Percentiles rank a stretch among this genome's conserved stretches.
phyloP scores from a whole-genome alignment of 257 asterid species.

The Solanum raphanifolium region DNA sequence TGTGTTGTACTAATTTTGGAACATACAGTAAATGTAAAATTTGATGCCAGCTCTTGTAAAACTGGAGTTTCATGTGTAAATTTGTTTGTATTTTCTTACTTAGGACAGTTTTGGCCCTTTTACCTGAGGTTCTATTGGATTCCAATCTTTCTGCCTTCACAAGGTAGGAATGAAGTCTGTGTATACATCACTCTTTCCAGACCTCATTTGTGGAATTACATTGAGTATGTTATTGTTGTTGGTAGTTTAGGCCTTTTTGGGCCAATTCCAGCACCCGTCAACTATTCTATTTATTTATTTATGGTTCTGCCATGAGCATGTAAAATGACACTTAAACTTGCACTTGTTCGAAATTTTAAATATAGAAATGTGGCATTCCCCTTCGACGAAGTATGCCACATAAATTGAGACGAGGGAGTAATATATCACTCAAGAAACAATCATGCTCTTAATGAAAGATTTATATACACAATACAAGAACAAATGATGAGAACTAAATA shows the following conservation, averaged over 20 bases:
- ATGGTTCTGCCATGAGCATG: no score
- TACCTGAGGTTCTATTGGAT: background rate
- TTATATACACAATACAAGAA: no score
- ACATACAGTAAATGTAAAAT: background rate
- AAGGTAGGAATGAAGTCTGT: accelerated
- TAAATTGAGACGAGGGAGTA: background rate
- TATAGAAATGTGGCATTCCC: no score
- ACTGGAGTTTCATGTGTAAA: background rate
- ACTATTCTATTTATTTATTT: no score
- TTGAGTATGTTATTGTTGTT: background rate
- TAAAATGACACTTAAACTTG: no score
- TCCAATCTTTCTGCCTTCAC: background rate
- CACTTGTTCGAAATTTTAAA: no score
- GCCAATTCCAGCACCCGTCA: background rate
- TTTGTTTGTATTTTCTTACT: background rate
- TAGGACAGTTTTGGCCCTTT: background rate
- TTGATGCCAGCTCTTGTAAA: background rate
- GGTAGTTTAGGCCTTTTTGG: background rate
- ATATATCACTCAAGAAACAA: background rate
- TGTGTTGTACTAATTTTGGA: background rate
- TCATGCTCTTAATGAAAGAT: background rate
- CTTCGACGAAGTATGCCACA: no score
- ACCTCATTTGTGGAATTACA: background rate
- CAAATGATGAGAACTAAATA: background rate
- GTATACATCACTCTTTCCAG: background rate